Evolutionary conservation across 176 grass and related monocot genomes (phyloP).

Genomic region (Guadua angustifolia): DNA sequence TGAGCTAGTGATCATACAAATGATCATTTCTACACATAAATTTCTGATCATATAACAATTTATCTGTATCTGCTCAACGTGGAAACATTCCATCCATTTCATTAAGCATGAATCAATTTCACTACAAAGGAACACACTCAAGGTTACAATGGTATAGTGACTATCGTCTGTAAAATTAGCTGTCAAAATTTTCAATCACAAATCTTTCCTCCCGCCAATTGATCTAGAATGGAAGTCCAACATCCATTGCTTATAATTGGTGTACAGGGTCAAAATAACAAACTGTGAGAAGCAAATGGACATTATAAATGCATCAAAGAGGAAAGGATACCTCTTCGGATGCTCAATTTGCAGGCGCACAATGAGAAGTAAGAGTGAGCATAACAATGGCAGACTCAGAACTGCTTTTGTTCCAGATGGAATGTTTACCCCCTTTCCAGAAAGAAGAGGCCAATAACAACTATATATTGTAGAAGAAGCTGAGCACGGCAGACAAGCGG

Average conservation of each 20-base stretch:
- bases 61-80: background rate
- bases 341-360: too few relatives aligned
- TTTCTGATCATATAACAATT: constrained; percentile 2
- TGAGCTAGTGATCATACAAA: too few relatives aligned
- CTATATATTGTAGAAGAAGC: constrained; percentile 80
- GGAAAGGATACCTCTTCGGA: too few relatives aligned
- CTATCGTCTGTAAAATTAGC: constrained; percentile 25
- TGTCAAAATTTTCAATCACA: constrained; percentile 52
- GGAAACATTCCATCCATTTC: constrained; percentile 41
- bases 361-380: too few relatives aligned
- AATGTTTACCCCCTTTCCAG: constrained; percentile 41
- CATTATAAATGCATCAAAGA: too few relatives aligned
- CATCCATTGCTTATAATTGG: constrained; percentile 89
- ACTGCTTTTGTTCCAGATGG: constrained; percentile 46
- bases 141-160: constrained; percentile 39
- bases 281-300: too few relatives aligned
- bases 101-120: constrained; percentile 38
- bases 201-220: constrained; percentile 68
- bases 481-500: constrained; percentile 76
- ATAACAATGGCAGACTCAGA: too few relatives aligned
- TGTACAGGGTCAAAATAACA: too few relatives aligned
- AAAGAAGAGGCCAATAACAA: constrained; percentile 70
- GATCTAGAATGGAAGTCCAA: constrained; percentile 54
- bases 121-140: constrained; percentile 34
- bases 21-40: background rate